These are phyloP conservation scores for Jatropha podagrica DNA, from an alignment of 441 rosid genomes.

Conservation along the genomic window DNA sequence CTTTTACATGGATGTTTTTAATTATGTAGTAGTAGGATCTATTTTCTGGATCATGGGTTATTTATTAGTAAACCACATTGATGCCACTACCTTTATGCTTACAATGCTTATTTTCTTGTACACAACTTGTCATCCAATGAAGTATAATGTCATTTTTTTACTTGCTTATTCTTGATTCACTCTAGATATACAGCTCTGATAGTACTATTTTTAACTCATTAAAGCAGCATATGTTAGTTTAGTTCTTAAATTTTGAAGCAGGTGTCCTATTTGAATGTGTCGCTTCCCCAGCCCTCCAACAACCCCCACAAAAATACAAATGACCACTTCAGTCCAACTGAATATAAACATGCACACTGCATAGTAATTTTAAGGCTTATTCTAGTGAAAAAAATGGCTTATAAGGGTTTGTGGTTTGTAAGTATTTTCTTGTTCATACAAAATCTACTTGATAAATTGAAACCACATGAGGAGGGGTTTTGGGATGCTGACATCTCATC, in stretches of 20 bases:
- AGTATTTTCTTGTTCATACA: background rate
- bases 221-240: background rate
- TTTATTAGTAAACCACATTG: background rate
- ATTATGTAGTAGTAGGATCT: background rate
- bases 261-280: background rate
- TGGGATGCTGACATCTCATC: background rate
- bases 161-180: background rate
- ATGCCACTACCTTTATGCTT: background rate
- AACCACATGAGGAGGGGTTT: background rate
- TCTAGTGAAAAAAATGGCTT: background rate
- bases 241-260: background rate
- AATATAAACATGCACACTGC: background rate
- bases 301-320: no score
- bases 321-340: background rate
- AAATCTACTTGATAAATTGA: background rate
- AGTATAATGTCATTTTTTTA: background rate
- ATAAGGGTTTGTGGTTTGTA: background rate
- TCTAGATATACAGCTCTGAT: background rate
- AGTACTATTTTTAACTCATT: background rate
- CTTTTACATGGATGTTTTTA: background rate
- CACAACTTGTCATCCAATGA: background rate
- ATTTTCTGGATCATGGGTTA: background rate
- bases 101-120: background rate
- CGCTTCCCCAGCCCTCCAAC: background rate
- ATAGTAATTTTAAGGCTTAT: background rate